Evolutionary conservation across 306 rosid genomes (phyloP), one percentile per base, ranked within the genome.

Genomic region (Lathyrus sativus): DNA sequence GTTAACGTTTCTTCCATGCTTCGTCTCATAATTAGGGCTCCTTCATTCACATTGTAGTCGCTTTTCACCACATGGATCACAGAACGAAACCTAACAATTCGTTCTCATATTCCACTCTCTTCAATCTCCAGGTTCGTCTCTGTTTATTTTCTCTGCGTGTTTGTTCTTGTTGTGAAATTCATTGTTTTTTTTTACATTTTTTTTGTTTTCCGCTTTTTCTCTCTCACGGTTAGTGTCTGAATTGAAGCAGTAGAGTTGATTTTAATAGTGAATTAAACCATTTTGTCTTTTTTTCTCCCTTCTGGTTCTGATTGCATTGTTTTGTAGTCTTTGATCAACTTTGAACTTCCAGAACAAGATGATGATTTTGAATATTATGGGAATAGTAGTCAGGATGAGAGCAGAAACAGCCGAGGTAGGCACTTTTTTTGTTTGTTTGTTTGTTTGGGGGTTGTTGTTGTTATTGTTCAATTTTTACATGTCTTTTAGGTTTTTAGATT

Each of bases 361-460:
- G 96, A 88, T 85, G 97, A 79, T 68, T 90, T 88, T 75, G 91
- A 91, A 83, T 90, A 95, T 76, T 88, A 88, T 78, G 99, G 84
- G 37, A 88, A 90, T 82, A 95, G 97, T 81, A 95, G 97, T 84
- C 97, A 90, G 92, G 99, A 90, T 78, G 99, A 90, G 88, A 95
- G 99, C 89, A 88, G 95, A 84, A 90, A 82, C 74, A 90, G 84
- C 79, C 95, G 84, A 88, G 95, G 99, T 88, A 78, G 80, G 79
- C 79, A 64, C 50, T 58, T 5, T 18, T 42, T 28, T 67, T 42
- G 51, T 64, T 46, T 26, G 3, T 44, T 46, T 24, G 2, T 44
- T 18, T 22, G 11, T 6, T 26, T 44, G 2, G 24, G 19, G 49
- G 10, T 26, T 12, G 8, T 38, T 71, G 35, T 71, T 56, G 41